Base-by-base conservation (phyloP, 441 rosid species). In the Biscutella laevigata region DNA sequence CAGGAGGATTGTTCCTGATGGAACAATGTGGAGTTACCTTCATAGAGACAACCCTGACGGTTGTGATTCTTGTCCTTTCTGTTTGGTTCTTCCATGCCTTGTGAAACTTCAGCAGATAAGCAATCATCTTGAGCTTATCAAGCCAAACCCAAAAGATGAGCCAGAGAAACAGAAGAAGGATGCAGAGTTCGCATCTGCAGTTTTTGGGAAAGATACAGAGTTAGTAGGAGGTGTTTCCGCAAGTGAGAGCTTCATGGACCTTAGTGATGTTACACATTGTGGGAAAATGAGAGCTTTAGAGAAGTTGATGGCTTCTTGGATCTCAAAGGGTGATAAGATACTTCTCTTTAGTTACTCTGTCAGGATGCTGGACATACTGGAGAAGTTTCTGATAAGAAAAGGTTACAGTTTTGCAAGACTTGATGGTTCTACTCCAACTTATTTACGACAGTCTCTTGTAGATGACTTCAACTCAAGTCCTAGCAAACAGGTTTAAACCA, bases 51-150 rank as follows among this genome's bases (percentile, higher is more conserved):
- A 61, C 57, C 95, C 78, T 1, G 86, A 88, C 26, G 98, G 96
- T 30, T 91, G 96, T 71, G 96, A 88, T 60, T 85, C 94, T 7
- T 83, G 98, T 76, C 98, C 98, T 26, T 85, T 80, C 63, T 91
- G 96, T 62, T 69, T 91, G 42, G 96, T 91, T 41, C 98, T 91
- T 70, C 95, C 98, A 35, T 91, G 91, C 72, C 88, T 91, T 63
- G 74, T 85, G 70, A 88, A 85, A 62, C 91, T 91, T 35, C 98
- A 91, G 63, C 98, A 91, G 94, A 73, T 91, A 60, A 88, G 98
- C 76, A 91, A 85, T 75, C 98, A 91, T 73, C 71, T 88, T 62
- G 98, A 91, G 83, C 85, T 91, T 55, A 73, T 91, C 40, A 91
- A 91, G 82, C 94, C 96, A 11, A 88, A 85, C 57, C 81, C 88